These are phyloP conservation scores for Colletotrichum tropicale DNA, from an alignment of 2,329 filamentous ascomycete genomes.

Conservation along the genomic window DNA sequence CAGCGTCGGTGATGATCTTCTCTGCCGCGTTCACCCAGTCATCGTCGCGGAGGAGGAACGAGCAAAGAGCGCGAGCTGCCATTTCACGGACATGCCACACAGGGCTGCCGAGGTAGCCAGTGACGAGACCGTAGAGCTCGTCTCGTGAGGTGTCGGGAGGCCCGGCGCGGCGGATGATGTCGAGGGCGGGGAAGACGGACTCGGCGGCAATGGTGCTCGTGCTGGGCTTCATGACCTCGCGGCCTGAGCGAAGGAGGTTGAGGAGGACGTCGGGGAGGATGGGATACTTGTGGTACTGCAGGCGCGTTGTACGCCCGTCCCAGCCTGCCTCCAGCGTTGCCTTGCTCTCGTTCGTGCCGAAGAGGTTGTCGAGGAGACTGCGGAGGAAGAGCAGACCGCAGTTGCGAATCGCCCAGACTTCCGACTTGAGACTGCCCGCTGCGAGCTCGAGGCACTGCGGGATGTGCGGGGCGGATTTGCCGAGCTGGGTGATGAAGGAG, in stretches of 20 bases:
- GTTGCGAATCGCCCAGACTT: slow-evolving; percentile 93
- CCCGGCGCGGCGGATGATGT: slow-evolving; percentile 75
- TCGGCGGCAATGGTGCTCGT: slow-evolving; percentile 55
- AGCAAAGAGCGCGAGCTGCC: slow-evolving; percentile 74
- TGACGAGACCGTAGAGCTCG: slow-evolving; percentile 62
- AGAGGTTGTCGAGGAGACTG: slow-evolving; percentile 79
- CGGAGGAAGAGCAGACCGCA: slow-evolving; percentile 89
- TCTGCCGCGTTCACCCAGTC: slow-evolving; percentile 51
- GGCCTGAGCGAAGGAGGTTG: slow-evolving; percentile 61
- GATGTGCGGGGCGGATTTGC: slow-evolving; percentile 76
- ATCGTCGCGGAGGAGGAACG: slow-evolving; percentile 59
- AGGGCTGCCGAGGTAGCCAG: slow-evolving; percentile 67
- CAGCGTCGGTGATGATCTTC: slow-evolving; percentile 36
- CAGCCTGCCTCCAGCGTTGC: slow-evolving; percentile 63
- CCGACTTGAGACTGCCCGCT: slow-evolving; percentile 76
- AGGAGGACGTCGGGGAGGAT: slow-evolving; percentile 68
- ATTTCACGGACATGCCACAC: slow-evolving; percentile 86
- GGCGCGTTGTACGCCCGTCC: slow-evolving; percentile 67
- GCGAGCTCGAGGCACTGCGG: slow-evolving; percentile 79
- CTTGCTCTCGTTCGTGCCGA: slow-evolving; percentile 78
- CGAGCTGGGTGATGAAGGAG: slow-evolving; percentile 74
- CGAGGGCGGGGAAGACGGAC: slow-evolving; percentile 82
- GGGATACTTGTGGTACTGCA: slow-evolving; percentile 74
- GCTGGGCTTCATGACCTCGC: slow-evolving; percentile 45
- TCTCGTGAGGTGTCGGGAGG: slow-evolving; percentile 63